Evolutionary conservation across 495 filamentous ascomycete species (phyloP).

Genomic region (Pyrenopolyporus hunteri): DNA sequence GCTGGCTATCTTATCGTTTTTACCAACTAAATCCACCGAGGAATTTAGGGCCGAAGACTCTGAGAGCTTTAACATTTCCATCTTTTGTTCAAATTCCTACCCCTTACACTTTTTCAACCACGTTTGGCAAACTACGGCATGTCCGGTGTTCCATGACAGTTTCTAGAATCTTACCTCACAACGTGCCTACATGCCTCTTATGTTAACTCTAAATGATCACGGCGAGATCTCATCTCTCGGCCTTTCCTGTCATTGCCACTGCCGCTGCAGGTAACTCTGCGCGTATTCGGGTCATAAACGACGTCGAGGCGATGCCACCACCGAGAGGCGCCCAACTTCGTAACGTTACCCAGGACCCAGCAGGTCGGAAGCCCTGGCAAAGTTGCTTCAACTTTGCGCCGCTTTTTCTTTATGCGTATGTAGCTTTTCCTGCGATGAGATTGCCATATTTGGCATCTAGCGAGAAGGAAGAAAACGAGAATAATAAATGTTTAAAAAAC

Average conservation of each 20-base stretch:
- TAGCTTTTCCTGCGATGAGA: conserved; percentile 28
- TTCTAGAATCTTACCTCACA: conserved; percentile 28
- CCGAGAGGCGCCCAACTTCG: not conserved
- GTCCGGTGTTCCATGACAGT: conserved; percentile 1
- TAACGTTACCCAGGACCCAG: conserved; percentile 35
- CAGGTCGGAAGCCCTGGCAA: conserved; percentile 18
- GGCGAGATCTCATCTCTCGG: conserved; percentile 17
- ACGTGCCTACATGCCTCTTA: too few relatives aligned
- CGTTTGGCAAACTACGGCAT: too few relatives aligned
- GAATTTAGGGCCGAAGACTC: too few relatives aligned
- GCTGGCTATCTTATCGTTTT: too few relatives aligned
- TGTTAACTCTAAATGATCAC: conserved; percentile 13
- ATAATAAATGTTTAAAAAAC: not conserved
- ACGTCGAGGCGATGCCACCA: not conserved
- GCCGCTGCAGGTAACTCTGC: not conserved
- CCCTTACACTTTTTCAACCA: not conserved
- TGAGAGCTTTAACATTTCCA: too few relatives aligned
- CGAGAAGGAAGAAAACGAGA: not conserved
- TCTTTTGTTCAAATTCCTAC: too few relatives aligned
- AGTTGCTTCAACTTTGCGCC: conserved; percentile 3
- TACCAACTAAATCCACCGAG: too few relatives aligned
- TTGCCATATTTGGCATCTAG: conserved; percentile 19
- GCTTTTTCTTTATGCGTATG: conserved; percentile 7
- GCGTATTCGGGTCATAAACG: conserved; percentile 22
- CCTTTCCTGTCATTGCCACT: too few relatives aligned